These are phyloP conservation scores for Colletotrichum lentis DNA, from an alignment of 2,329 filamentous ascomycete species.

Conservation along the genomic window DNA sequence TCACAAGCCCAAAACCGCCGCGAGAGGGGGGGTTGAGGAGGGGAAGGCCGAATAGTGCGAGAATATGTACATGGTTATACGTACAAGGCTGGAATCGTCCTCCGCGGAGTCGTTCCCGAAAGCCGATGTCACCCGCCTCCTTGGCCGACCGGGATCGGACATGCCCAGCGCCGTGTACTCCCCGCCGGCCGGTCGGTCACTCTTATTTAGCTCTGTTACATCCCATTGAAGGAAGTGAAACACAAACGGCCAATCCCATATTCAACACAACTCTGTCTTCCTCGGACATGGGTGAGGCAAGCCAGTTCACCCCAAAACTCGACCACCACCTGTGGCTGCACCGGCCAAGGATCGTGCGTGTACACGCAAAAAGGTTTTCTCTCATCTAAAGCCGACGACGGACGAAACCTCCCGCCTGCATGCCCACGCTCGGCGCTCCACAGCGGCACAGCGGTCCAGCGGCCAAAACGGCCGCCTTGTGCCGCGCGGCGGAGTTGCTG, in stretches of 20 bases:
- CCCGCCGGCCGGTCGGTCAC: no score
- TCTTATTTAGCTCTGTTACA: no score
- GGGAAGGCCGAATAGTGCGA: not conserved
- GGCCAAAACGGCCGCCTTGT: not conserved
- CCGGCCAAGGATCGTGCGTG: not conserved
- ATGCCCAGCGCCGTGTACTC: not conserved
- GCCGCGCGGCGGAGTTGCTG: conserved; percentile 12
- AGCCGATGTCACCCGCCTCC: conserved; percentile 35
- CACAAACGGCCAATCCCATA: no score
- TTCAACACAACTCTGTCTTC: not conserved
- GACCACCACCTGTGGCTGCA: not conserved
- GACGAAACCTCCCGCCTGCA: conserved; percentile 14
- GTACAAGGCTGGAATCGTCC: not conserved
- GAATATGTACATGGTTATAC: not conserved
- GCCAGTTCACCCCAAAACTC: not conserved
- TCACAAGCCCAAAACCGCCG: not conserved
- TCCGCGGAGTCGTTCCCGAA: conserved; percentile 17
- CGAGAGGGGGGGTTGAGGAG: not conserved
- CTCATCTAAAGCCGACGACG: not conserved
- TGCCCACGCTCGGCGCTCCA: not conserved
- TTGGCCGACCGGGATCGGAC: conserved; percentile 11
- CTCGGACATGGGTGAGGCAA: not conserved
- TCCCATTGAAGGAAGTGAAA: no score
- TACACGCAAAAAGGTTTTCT: not conserved
- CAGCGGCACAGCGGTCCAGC: not conserved